A percentile compares a stretch with the other conserved stretches of the same genome.
Evolutionary conservation across 1,284 basidiomycete species (phyloP).

Genomic region (Ganoderma sp.): DNA sequence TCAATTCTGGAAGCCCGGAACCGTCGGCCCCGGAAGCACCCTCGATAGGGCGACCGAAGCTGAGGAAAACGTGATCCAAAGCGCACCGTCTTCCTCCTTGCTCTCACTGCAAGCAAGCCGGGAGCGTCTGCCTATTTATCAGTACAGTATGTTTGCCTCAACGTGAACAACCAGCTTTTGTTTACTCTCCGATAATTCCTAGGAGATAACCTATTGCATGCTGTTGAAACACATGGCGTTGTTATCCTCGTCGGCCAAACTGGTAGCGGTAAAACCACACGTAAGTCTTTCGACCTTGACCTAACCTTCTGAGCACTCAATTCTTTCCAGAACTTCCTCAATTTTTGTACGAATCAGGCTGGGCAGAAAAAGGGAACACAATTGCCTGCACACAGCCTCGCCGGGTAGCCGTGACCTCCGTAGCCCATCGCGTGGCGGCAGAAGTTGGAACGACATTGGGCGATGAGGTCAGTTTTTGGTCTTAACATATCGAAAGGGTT

Average conservation of each 20-base stretch:
- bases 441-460: constrained; percentile 91
- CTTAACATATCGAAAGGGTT: constrained; percentile 6
- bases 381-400: constrained; percentile 95
- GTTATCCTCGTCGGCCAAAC: constrained; percentile 94
- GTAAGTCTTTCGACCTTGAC: constrained; percentile 53
- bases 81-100: constrained; percentile 58
- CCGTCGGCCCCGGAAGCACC: constrained; percentile 83
- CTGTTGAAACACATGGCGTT: constrained; percentile 83
- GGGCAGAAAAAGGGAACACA: constrained; percentile 80
- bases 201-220: constrained; percentile 83
- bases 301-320: not conserved
- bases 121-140: constrained; percentile 85
- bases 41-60: constrained; percentile 84
- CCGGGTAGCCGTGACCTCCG: constrained; percentile 93
- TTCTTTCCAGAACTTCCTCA: constrained; percentile 83
- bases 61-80: constrained; percentile 72
- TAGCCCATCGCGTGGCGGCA: constrained; percentile 87
- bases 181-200: not conserved
- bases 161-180: not conserved
- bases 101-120: constrained; percentile 77
- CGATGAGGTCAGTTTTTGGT: constrained; percentile 71
- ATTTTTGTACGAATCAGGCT: constrained; percentile 90
- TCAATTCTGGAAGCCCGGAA: constrained; percentile 85
- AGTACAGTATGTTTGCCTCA: constrained; percentile 62
- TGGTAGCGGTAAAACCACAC: constrained; percentile 97